Conservation (phyloP, 148 eudicot genomes). For the Spergularia bocconei region DNA sequence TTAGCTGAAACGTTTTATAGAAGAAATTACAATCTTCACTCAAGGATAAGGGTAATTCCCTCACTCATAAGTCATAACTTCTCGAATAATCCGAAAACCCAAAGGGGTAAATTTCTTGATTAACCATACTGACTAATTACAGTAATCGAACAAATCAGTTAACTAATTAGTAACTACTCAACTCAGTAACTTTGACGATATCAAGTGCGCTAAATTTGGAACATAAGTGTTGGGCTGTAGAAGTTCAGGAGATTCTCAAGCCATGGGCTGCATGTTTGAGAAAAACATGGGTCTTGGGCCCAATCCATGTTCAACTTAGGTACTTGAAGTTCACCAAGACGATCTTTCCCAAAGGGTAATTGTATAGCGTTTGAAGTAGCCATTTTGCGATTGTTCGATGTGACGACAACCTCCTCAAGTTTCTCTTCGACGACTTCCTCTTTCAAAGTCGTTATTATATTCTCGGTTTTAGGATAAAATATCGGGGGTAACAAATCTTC, state of each 20-base stretch:
- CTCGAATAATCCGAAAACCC: no score
- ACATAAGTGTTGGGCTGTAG: slow-evolving; percentile 31
- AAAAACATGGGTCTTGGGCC: slow-evolving; percentile 55
- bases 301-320: slow-evolving; percentile 50
- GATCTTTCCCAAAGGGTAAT: slow-evolving; percentile 41
- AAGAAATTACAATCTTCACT: no score
- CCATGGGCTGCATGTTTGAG: slow-evolving; percentile 64
- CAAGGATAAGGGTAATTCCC: no score
- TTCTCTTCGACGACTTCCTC: slow-evolving; percentile 20
- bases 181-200: neutral
- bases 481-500: slow-evolving; percentile 28
- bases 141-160: no score
- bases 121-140: no score
- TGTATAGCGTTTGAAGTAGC: slow-evolving; percentile 19
- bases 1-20: no score
- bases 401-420: slow-evolving; percentile 25
- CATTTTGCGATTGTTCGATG: slow-evolving; percentile 14
- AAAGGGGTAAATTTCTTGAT: no score
- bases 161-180: neutral
- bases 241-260: slow-evolving; percentile 48
- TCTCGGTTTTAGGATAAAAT: slow-evolving; percentile 18
- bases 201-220: slow-evolving; percentile 21
- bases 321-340: slow-evolving; percentile 55
- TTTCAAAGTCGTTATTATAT: slow-evolving; percentile 4
- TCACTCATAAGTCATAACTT: no score